phyloP scores from a whole-genome alignment of 768 basidiomycete species.

The Hygrocybe coccinea region DNA sequence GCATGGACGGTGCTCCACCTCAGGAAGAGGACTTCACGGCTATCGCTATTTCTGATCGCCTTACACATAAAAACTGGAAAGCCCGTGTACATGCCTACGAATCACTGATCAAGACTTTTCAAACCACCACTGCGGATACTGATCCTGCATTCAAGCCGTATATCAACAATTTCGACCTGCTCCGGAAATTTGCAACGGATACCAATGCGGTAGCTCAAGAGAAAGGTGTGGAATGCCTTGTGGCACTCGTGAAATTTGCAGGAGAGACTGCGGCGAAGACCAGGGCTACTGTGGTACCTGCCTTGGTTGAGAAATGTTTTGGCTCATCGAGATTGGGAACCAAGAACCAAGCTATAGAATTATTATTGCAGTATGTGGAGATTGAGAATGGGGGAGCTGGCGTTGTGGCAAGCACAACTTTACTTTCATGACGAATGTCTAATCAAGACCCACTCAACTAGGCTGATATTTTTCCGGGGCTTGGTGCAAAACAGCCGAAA shows the following conservation, averaged over 20 bases:
- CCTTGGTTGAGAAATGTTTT: slow-evolving; percentile 92
- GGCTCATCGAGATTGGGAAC: slow-evolving; percentile 89
- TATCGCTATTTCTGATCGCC: slow-evolving; percentile 72
- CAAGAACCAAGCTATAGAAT: slow-evolving; percentile 79
- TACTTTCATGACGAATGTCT: slow-evolving; percentile 17
- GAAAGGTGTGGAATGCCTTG: slow-evolving; percentile 88
- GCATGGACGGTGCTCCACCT: slow-evolving; percentile 88
- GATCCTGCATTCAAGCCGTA: slow-evolving; percentile 95
- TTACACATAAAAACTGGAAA: slow-evolving; percentile 98
- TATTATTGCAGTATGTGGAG: slow-evolving; percentile 86
- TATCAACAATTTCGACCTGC: slow-evolving; percentile 64
- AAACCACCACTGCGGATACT: slow-evolving; percentile 83
- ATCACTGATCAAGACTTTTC: slow-evolving; percentile 78
- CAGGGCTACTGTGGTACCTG: slow-evolving; percentile 77
- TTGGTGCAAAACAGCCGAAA: slow-evolving; percentile 93
- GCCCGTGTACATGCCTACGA: slow-evolving; percentile 93
- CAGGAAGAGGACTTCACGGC: slow-evolving; percentile 90
- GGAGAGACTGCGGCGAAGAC: slow-evolving; percentile 85
- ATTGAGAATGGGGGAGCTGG: slow-evolving; percentile 86
- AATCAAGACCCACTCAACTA: slow-evolving; percentile 29
- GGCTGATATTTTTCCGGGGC: slow-evolving; percentile 77
- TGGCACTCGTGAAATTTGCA: slow-evolving; percentile 82
- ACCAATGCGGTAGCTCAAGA: slow-evolving; percentile 97
- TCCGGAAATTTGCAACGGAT: slow-evolving; percentile 86
- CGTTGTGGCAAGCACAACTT: slow-evolving; percentile 68